Conservation (phyloP, 140 eudicot genomes). For the Flaveria floridana region DNA sequence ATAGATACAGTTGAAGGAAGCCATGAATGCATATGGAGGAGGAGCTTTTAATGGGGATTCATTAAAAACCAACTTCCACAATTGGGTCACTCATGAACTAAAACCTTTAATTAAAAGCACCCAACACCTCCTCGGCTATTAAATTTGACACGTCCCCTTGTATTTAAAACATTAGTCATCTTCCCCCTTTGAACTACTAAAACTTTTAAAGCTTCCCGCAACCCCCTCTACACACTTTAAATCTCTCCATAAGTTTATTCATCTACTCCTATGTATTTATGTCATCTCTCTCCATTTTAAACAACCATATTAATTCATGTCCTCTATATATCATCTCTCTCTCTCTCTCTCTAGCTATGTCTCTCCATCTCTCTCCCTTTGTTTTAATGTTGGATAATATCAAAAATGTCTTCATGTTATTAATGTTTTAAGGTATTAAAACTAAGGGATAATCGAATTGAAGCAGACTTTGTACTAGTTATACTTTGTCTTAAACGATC, state of each 20-base stretch:
- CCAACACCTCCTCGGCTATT: slow-evolving; percentile 48
- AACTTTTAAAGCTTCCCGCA: slow-evolving; percentile 50
- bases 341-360: background rate
- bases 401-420: slow-evolving; percentile 33
- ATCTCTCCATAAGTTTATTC: slow-evolving; percentile 41
- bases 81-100: slow-evolving; percentile 54
- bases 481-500: slow-evolving; percentile 14
- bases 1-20: slow-evolving; percentile 65
- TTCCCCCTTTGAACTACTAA: slow-evolving; percentile 51
- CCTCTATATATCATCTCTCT: slow-evolving; percentile 4
- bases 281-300: slow-evolving; percentile 34
- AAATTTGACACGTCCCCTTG: slow-evolving; percentile 47
- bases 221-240: slow-evolving; percentile 51
- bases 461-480: slow-evolving; percentile 10
- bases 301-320: slow-evolving; percentile 48
- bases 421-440: slow-evolving; percentile 22
- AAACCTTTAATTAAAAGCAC: slow-evolving; percentile 52
- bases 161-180: slow-evolving; percentile 42
- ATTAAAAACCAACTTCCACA: slow-evolving; percentile 65
- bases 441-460: slow-evolving; percentile 9
- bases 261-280: slow-evolving; percentile 49
- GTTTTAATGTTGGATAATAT: background rate
- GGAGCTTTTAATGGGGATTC: slow-evolving; percentile 41
- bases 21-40: slow-evolving; percentile 43
- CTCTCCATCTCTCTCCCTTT: slow-evolving; percentile 6